Base-by-base conservation (phyloP, 2,329 filamentous ascomycete species). In the Cryphonectria nitschkei region DNA sequence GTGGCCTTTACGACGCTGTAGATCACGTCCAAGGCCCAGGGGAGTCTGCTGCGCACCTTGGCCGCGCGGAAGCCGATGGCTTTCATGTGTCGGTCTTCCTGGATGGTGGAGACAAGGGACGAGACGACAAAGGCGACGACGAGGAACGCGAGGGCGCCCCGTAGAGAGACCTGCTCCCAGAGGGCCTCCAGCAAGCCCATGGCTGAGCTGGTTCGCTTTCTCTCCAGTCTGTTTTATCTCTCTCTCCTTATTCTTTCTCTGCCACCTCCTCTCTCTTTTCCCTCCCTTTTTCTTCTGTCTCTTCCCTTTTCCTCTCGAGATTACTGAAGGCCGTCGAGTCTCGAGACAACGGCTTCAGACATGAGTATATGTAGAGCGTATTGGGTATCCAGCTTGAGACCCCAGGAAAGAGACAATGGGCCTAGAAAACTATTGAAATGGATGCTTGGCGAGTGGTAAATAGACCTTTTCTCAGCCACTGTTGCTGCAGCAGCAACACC, bases 11-110 rank as follows among this genome's bases (percentile, higher is more conserved):
- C 76, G n/a, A 86, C 85, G n/a, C 80, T 77, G 75, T 82, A 84
- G 43, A 94, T 81, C 72, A 93, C 83, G 74, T 93, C 91, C 58
- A 95, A 74, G 63, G 90, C 92, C 91, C 83, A 82, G 0, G 87
- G 87, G 8, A 83, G 54, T 70, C 77, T 81, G 65, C 80, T 78
- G 32, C 72, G 75, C 14, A 85, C 68, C 34, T 61, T 74, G 5
- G 78, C 76, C 4, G 83, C 83, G 75, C 83, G 82, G 9, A 80
- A 80, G 8, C 85, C 85, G 0, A 88, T 77, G 8, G 80, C 79
- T 50, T 79, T 80, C 67, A 89, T 82, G 68, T 84, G 84, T 26
- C 79, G 74, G 54, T 83, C 78, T 68, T 85, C 80, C 65, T 82
- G 78, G 68, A 86, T 72, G n/a, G 80, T 79, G 66, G 75, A 65